Base-by-base conservation (phyloP, 768 basidiomycete species). In the Amanita rubescens region DNA sequence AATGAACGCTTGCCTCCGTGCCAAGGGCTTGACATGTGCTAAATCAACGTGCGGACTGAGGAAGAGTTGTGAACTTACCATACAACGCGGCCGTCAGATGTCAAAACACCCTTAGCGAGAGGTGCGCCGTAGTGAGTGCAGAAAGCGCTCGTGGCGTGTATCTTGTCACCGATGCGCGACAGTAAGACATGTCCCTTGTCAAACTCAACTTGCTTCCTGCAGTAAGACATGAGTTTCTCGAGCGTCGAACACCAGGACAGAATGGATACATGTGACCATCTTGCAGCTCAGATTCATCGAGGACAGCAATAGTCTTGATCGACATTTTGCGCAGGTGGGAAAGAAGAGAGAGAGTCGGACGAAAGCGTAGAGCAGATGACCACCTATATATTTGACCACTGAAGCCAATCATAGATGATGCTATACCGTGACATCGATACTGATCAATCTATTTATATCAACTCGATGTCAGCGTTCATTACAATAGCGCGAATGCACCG, bases 111-210 rank as follows among this genome's bases (percentile, higher is more conserved):
- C 67, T 90, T 91, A 4, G 75, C 82, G 2, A 94, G 75, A 1
- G 91, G 90, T 2, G 92, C 92, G 10, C 93, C 93, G 63, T 93
- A 94, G 66, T 95, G 93, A 1, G 91, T 94, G 69, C 93, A 95
- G 67, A 80, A 87, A 2, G 88, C 88, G 56, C 82, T 85, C 0
- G 87, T 93, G 5, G 90, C 88, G 59, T 87, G 75, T 1, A 91
- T 71, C 58, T 85, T 79, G 60, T 86, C 83, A 25, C 85, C 86
- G 15, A 94, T 67, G 48, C 84, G 82, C 50, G 86, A 86, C 10
- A 94, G 66, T 10, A 94, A 72, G 39, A 95, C 83, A 68, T 88
- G 89, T 46, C 82, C 86, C 15, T 84, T 76, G 38, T 79, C 85
- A 62, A 94, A 93, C 5, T 75, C 72, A 34, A 94, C 86, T 63